phyloP scores from a whole-genome alignment of 768 basidiomycete species.

The Trametes cingulata region DNA sequence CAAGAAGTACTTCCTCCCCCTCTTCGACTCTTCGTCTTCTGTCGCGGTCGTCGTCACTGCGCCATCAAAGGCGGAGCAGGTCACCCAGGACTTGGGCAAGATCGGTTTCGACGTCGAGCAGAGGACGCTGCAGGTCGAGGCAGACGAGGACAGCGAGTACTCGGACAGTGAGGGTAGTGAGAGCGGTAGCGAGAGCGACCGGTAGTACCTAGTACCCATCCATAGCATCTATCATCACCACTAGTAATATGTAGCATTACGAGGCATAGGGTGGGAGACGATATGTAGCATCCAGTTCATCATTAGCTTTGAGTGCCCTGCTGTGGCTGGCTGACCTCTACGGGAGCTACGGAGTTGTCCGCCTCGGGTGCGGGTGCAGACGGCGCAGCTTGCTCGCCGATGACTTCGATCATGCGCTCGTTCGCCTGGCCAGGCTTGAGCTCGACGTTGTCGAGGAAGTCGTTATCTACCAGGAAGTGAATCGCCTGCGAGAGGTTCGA shows the following conservation, averaged over 20 bases:
- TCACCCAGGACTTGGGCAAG: conserved; percentile 59
- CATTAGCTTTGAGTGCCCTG: background rate
- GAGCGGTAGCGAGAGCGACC: conserved; percentile 14
- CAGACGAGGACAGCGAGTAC: conserved; percentile 43
- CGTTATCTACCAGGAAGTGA: conserved; percentile 85
- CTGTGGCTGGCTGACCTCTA: background rate
- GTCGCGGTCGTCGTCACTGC: conserved; percentile 83
- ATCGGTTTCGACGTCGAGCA: conserved; percentile 82
- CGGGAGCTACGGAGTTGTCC: background rate
- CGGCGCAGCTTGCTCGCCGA: conserved; percentile 33
- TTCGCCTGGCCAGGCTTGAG: conserved; percentile 75
- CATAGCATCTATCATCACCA: background rate
- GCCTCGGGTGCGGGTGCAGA: background rate
- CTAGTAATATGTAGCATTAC: conserved; percentile 18
- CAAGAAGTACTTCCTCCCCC: conserved; percentile 74
- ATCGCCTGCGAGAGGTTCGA: conserved; percentile 94
- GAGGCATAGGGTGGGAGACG: background rate
- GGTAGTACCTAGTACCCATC: conserved; percentile 9
- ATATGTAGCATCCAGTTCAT: conserved; percentile 20
- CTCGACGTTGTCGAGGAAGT: conserved; percentile 82
- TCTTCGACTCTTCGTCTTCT: conserved; percentile 78
- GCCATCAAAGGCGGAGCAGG: conserved; percentile 74
- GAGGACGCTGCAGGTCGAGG: conserved; percentile 63
- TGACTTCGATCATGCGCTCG: conserved; percentile 61
- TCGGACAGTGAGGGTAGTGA: conserved; percentile 35